Percentiles rank a stretch among this genome's conserved stretches.
Conservation (phyloP, 371 early-diverging fungal genomes). For the Syncephalastrum monosporum region DNA sequence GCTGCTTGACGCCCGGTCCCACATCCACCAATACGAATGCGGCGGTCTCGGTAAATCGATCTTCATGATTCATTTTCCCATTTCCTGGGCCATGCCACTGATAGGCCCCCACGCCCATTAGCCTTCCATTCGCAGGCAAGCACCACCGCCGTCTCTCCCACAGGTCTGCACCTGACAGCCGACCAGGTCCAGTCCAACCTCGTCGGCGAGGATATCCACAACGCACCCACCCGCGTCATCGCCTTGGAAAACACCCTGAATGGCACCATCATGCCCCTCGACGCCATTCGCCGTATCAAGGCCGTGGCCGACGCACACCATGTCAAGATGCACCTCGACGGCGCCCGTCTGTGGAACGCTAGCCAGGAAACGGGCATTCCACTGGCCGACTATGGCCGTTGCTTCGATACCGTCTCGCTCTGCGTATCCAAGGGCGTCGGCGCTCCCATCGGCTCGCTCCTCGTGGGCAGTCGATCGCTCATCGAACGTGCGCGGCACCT, state of each 20-base stretch:
- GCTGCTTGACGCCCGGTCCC: conserved; percentile 75
- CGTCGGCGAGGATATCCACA: conserved; percentile 18
- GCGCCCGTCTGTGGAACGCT: conserved; percentile 91
- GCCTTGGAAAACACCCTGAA: conserved; percentile 87
- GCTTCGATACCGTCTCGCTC: conserved; percentile 80
- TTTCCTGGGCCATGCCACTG: conserved; percentile 17
- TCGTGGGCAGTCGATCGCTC: conserved; percentile 58
- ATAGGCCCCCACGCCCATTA: no score
- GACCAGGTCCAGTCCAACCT: conserved; percentile 51
- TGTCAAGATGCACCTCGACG: conserved; percentile 80
- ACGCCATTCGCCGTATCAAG: conserved; percentile 67
- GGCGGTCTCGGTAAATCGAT: conserved; percentile 63
- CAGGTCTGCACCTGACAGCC: conserved; percentile 62
- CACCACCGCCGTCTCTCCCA: conserved; percentile 65
- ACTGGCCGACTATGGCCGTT: conserved; percentile 64
- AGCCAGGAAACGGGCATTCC: conserved; percentile 63
- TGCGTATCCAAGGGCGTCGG: conserved; percentile 89
- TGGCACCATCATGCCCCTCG: conserved; percentile 76
- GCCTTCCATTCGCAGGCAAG: conserved; percentile 66
- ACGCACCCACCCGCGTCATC: conserved; percentile 52
- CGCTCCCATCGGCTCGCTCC: conserved; percentile 86
- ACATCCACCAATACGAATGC: conserved; percentile 77
- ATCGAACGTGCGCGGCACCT: conserved; percentile 77
- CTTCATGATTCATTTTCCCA: no score
- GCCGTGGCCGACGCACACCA: conserved; percentile 46